These are phyloP conservation scores for Mortierella sp. DNA, from an alignment of 371 early-diverging fungal species.

Conservation along the genomic window DNA sequence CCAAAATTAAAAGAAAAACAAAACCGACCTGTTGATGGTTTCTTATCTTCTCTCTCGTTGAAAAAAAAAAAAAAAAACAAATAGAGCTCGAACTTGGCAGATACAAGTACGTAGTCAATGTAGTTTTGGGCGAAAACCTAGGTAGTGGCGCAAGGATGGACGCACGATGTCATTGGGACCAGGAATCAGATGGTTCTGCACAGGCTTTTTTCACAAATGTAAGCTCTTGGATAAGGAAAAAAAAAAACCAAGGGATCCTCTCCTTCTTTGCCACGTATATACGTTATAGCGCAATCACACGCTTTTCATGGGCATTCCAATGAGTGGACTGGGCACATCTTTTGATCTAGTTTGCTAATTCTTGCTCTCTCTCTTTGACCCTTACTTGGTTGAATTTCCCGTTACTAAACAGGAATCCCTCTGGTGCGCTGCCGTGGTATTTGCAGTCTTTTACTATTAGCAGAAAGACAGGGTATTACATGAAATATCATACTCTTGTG, in stretches of 20 bases:
- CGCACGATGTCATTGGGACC: conserved; percentile 77
- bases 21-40: not conserved
- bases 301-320: not conserved
- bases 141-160: conserved; percentile 77
- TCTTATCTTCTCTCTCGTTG: not conserved
- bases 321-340: no score
- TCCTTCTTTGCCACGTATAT: not conserved
- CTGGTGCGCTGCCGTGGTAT: conserved; percentile 53
- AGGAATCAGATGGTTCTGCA: conserved; percentile 77
- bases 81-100: conserved; percentile 70
- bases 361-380: not conserved
- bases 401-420: conserved; percentile 52
- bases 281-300: not conserved
- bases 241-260: not conserved
- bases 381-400: not conserved
- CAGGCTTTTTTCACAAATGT: conserved; percentile 77
- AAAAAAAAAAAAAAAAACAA: not conserved
- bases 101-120: conserved; percentile 79
- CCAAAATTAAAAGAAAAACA: not conserved
- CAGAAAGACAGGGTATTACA: not conserved
- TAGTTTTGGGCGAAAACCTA: conserved; percentile 73
- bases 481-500: no score
- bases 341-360: not conserved
- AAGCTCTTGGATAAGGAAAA: conserved; percentile 27
- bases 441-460: conserved; percentile 52